Percentiles rank a stretch among this genome's conserved stretches.
These are phyloP conservation scores for Avicennia marina DNA, from an alignment of 257 asterid genomes.

Conservation along the genomic window DNA sequence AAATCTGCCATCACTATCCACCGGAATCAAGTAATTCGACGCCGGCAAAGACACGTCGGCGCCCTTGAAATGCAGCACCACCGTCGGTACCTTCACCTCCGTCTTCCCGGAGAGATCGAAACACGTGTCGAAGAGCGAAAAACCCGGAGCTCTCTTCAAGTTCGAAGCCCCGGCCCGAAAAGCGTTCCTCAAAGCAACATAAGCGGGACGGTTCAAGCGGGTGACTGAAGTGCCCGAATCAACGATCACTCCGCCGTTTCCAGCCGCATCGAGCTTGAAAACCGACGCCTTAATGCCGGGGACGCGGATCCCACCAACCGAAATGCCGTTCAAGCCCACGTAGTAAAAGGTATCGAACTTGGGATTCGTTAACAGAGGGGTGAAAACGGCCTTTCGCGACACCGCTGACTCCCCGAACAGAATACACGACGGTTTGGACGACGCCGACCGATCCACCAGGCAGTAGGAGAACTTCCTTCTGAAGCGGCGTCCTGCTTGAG, in stretches of 20 bases:
- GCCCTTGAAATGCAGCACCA: conserved; percentile 71
- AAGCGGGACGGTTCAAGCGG: conserved; percentile 68
- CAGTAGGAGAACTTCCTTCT: conserved; percentile 74
- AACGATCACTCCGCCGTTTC: conserved; percentile 75
- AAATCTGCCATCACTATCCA: conserved; percentile 58
- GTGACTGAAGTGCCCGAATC: conserved; percentile 94
- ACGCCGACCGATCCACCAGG: conserved; percentile 65
- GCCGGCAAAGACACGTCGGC: conserved; percentile 90
- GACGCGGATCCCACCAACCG: conserved; percentile 73
- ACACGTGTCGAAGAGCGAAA: conserved; percentile 79
- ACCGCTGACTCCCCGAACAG: conserved; percentile 67
- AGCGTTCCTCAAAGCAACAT: conserved; percentile 61
- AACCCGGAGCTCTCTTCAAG: conserved; percentile 40
- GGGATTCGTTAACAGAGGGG: conserved; percentile 59
- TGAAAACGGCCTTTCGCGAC: conserved; percentile 51
- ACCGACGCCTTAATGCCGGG: conserved; percentile 42
- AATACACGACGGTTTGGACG: conserved; percentile 54
- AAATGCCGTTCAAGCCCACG: conserved; percentile 63
- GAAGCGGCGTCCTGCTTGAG: conserved; percentile 56
- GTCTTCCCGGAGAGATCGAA: conserved; percentile 73
- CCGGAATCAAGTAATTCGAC: conserved; percentile 84
- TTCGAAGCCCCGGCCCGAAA: conserved; percentile 48
- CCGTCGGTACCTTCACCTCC: conserved; percentile 84
- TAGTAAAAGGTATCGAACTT: conserved; percentile 77
- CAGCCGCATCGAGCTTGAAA: conserved; percentile 50